Evolutionary conservation across 495 filamentous ascomycete species (phyloP).

Genomic region (Aspergillus sparsus): DNA sequence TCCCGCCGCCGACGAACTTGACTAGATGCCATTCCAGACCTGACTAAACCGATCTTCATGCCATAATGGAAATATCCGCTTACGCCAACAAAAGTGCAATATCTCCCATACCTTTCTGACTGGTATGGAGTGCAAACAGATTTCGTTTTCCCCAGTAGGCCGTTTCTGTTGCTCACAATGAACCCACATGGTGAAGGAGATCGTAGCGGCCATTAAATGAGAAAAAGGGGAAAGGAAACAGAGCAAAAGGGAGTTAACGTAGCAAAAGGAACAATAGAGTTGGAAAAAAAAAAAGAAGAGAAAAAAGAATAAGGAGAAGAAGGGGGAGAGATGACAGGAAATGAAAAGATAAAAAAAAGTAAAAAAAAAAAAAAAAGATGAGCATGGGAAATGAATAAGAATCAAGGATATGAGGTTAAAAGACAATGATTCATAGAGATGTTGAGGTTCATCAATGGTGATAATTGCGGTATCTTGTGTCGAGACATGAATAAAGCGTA

Average conservation of each 20-base stretch:
- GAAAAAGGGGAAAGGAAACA: neutral
- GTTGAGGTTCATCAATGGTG: conserved; percentile 29
- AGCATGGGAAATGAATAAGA: neutral
- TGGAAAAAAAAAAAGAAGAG: too few relatives aligned
- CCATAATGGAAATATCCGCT: conserved; percentile 16
- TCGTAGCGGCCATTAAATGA: conserved; percentile 10
- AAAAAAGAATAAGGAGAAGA: neutral
- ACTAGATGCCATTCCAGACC: conserved; percentile 15
- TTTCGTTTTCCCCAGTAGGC: neutral
- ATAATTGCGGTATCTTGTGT: conserved; percentile 33
- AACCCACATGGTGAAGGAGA: conserved; percentile 8
- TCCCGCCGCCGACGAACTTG: conserved; percentile 16
- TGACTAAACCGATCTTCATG: conserved; percentile 18
- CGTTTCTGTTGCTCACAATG: conserved; percentile 2
- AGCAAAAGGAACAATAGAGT: too few relatives aligned
- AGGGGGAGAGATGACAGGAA: neutral
- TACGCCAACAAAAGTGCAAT: conserved; percentile 25
- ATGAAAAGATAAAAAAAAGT: too few relatives aligned
- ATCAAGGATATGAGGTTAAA: conserved; percentile 1
- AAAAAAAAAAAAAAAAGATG: conserved; percentile 4
- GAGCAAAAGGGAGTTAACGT: conserved; percentile 5
- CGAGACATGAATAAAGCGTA: conserved; percentile 33
- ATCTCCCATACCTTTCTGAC: neutral
- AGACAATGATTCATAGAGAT: conserved; percentile 19
- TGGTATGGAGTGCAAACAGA: neutral